Base-by-base conservation (phyloP, 495 filamentous ascomycete genomes). In the Thozetella sp. region DNA sequence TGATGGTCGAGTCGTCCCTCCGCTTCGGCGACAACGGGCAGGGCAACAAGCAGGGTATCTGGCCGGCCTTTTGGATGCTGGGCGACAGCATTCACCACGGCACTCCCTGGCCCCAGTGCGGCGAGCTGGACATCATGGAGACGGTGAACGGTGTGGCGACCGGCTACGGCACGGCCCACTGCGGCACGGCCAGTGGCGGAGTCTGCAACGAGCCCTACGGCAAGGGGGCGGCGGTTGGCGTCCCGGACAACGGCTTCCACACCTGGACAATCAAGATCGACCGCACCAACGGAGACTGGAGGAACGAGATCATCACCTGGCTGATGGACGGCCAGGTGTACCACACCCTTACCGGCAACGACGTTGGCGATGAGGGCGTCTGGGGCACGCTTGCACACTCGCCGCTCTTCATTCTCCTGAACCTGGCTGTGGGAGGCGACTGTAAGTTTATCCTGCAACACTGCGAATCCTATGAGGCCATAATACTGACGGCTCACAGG, bases 21-120 rank as follows among this genome's bases (percentile, higher is more conserved):
- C 75, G 78, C 23, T 64, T 82, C 51, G 81, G 81, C 55, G 56
- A 55, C 56, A 67, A 66, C 61, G 53, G 67, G 1, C 22, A 19
- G 17, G 20, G 30, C 19, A 62, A 62, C 26, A 78, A 80, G 57
- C 74, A 81, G 54, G 81, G 81, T 15, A 63, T 84, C 25, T 84
- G 81, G 81, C 81, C 81, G 3, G 81, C 80, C 43, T 83, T 83
- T 64, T 83, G 80, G 81, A 66, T 79, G 55, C 73, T 83, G 26
- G 81, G 81, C 55, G 72, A 83, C 25, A 50, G 67, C n/a, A 70
- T 83, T 57, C 75, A 75, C 57, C 71, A 76, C 62, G 79, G 79
- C 46, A 80, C 77, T 2, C 46, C 55, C n/a, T 83, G 80, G 80
- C 80, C 80, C 0, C 54, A 25, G 20, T 76, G 76, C 70, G 80